Evolutionary conservation across 2,329 filamentous ascomycete genomes (phyloP).

Genomic region (Shiraia sp.): DNA sequence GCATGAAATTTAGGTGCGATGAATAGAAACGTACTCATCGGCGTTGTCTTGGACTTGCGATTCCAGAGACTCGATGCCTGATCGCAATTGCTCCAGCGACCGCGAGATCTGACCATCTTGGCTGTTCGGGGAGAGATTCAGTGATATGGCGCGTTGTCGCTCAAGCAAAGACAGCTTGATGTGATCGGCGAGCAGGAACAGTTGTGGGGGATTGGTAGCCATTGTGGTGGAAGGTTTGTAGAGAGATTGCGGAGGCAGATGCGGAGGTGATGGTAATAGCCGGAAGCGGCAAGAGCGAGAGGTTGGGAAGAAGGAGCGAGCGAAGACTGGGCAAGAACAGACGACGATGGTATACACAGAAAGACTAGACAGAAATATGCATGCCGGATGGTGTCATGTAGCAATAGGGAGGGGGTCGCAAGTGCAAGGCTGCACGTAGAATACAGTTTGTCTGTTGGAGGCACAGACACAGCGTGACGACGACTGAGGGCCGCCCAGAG

Average conservation of each 20-base stretch:
- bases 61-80: slow-evolving; percentile 74
- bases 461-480: slow-evolving; percentile 1
- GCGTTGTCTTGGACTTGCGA: slow-evolving; percentile 62
- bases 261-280: slow-evolving; percentile 6
- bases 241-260: slow-evolving; percentile 5
- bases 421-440: slow-evolving; percentile 16
- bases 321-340: slow-evolving; percentile 3
- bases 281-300: slow-evolving; percentile 8
- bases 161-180: slow-evolving; percentile 95
- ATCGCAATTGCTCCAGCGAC: slow-evolving; percentile 82
- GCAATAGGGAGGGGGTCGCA: slow-evolving; percentile 2
- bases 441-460: too few species aligned
- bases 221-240: slow-evolving; percentile 21
- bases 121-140: slow-evolving; percentile 76
- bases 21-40: slow-evolving; percentile 60
- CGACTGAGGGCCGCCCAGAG: slow-evolving; percentile 17
- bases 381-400: neutral
- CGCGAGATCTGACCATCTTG: slow-evolving; percentile 89
- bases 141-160: slow-evolving; percentile 79
- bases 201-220: slow-evolving; percentile 65
- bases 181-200: slow-evolving; percentile 92
- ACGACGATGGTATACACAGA: neutral
- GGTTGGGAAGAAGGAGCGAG: too few species aligned
- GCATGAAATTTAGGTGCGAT: too few species aligned
- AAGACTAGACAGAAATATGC: slow-evolving; percentile 1